phyloP scores from a whole-genome alignment of 192 early-diverging fungal genomes.

The Piromyces finnis region DNA sequence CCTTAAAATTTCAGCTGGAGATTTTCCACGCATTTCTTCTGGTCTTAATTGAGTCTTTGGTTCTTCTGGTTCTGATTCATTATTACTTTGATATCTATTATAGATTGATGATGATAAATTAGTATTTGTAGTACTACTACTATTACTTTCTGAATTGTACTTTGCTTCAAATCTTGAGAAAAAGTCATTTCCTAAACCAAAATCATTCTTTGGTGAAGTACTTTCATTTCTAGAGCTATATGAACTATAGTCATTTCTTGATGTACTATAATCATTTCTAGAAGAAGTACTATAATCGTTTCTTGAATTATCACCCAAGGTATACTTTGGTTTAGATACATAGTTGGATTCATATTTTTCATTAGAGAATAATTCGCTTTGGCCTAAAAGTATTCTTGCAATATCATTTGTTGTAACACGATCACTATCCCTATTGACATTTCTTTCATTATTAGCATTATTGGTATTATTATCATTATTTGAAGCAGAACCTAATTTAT shows the following conservation, averaged over 20 bases:
- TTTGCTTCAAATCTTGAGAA: too few relatives aligned
- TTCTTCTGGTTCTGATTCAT: background rate
- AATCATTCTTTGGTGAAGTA: too few relatives aligned
- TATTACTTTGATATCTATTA: too few relatives aligned
- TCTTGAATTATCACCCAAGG: background rate
- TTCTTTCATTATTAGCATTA: background rate
- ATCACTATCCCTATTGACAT: background rate
- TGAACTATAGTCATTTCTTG: too few relatives aligned
- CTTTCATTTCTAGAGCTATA: too few relatives aligned
- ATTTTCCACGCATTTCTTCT: background rate
- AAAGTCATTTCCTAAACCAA: too few relatives aligned
- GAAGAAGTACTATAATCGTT: background rate
- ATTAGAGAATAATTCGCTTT: background rate
- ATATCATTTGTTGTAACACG: background rate
- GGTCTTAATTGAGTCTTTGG: background rate
- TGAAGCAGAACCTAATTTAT: background rate
- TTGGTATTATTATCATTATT: background rate
- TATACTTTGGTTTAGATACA: background rate
- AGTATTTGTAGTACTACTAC: background rate
- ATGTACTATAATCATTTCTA: too few relatives aligned
- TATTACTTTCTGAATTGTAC: background rate
- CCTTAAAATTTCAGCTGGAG: background rate
- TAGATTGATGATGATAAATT: too few relatives aligned
- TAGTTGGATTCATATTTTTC: background rate
- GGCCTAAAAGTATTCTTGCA: background rate